Conservation (phyloP, 208 protist species). For the Acanthamoeba triangularis region DNA sequence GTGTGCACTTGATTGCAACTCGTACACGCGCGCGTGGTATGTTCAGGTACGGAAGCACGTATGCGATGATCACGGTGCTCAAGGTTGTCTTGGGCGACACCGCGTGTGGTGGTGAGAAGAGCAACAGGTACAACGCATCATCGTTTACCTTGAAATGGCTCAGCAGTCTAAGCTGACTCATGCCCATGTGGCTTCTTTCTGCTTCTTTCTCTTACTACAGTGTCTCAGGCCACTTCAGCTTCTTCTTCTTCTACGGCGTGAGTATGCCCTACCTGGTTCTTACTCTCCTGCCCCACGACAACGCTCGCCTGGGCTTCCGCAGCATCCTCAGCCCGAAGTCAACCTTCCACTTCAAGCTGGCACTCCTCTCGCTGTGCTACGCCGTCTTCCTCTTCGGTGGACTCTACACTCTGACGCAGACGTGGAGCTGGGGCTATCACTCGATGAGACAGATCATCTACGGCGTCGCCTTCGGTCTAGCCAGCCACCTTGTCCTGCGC, state of each 20-base stretch:
- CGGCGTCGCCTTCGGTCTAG: constrained; percentile 7
- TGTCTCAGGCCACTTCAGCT: constrained; percentile 62
- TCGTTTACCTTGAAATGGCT: no score
- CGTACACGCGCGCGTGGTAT: neutral
- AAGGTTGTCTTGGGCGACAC: constrained; percentile 41
- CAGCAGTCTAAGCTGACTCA: neutral
- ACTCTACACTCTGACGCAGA: constrained; percentile 46
- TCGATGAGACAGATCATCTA: constrained; percentile 42
- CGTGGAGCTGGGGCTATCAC: constrained; percentile 64
- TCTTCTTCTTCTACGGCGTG: constrained; percentile 62
- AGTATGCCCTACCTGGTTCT: constrained; percentile 30
- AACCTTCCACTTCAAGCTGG: constrained; percentile 55
- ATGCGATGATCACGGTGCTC: neutral
- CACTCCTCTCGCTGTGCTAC: constrained; percentile 29
- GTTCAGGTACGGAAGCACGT: constrained; percentile 46
- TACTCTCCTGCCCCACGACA: constrained; percentile 1
- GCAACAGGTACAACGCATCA: constrained; percentile 16
- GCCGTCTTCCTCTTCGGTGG: constrained; percentile 49
- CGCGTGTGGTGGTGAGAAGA: neutral
- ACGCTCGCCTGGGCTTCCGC: neutral
- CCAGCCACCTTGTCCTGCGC: constrained; percentile 23
- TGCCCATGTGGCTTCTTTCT: neutral
- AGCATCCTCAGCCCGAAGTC: constrained; percentile 13
- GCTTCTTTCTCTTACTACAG: neutral
- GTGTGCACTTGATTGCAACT: neutral